phyloP scores from a whole-genome alignment of 2,329 filamentous ascomycete genomes.

The Apiospora hydei region DNA sequence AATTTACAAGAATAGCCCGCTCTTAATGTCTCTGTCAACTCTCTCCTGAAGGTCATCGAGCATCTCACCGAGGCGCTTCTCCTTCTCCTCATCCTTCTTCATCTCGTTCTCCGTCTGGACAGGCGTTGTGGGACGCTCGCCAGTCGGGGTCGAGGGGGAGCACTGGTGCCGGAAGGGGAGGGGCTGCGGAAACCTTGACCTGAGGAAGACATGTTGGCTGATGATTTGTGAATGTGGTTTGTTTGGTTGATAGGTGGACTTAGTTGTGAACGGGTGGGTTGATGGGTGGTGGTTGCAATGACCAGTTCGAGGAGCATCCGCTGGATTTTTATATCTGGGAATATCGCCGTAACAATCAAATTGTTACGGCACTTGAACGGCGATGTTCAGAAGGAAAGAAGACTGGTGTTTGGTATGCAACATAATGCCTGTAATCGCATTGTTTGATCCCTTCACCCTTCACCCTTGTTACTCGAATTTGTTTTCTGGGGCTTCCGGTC shows the following conservation, averaged over 20 bases:
- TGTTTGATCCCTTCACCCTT: background rate
- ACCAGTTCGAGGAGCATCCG: background rate
- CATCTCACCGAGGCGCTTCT: background rate
- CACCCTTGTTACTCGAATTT: background rate
- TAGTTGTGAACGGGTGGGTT: background rate
- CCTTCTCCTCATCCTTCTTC: background rate
- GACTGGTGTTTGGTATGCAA: background rate
- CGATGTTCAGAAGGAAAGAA: background rate
- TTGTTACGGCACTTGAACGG: background rate
- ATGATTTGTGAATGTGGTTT: background rate
- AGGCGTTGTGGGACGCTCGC: background rate
- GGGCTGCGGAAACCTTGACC: constrained; percentile 3
- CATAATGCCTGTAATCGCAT: background rate
- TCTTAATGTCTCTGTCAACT: background rate
- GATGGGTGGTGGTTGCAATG: background rate
- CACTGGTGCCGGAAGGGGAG: background rate
- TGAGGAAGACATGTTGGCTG: constrained; percentile 7
- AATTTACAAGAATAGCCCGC: background rate
- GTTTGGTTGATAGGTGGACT: background rate
- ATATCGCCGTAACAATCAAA: background rate
- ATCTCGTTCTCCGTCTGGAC: background rate
- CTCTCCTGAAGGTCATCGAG: background rate
- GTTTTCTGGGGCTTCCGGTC: background rate
- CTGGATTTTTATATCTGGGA: background rate
- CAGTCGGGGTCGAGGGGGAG: background rate